Percentiles rank a stretch among this genome's conserved stretches.
Evolutionary conservation across 352 stramenopile genomes (phyloP).

Genomic region (Phytophthora aleatoria): DNA sequence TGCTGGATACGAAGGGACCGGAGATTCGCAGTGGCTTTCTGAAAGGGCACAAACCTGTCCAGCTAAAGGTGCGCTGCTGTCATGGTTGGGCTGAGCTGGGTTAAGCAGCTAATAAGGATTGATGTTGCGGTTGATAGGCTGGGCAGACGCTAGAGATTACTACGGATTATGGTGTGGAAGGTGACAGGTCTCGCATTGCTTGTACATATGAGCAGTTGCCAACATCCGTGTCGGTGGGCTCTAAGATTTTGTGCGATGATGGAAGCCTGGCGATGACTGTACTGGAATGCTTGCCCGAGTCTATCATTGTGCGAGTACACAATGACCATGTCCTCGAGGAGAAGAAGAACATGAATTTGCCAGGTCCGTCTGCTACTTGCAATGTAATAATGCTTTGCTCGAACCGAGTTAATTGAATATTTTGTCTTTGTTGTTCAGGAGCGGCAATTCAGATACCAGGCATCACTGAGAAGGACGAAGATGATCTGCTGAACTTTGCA

Average conservation of each 20-base stretch:
- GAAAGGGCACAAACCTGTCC: constrained; percentile 68
- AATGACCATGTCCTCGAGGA: constrained; percentile 93
- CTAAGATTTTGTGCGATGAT: constrained; percentile 96
- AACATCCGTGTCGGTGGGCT: constrained; percentile 90
- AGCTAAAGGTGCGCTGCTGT: constrained; percentile 50
- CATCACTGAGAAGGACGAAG: constrained; percentile 94
- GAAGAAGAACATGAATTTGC: constrained; percentile 98
- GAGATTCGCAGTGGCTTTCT: constrained; percentile 95
- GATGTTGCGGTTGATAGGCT: constrained; percentile 31
- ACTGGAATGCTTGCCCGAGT: constrained; percentile 71
- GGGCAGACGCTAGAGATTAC: constrained; percentile 88
- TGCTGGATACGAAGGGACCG: constrained; percentile 98
- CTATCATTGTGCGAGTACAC: constrained; percentile 76
- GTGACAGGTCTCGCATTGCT: constrained; percentile 81
- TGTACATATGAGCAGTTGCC: constrained; percentile 95
- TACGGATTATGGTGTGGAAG: constrained; percentile 89
- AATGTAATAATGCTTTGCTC: constrained; percentile 3
- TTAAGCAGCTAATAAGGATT: constrained; percentile 9
- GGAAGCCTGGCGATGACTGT: constrained; percentile 94
- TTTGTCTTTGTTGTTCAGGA: constrained; percentile 31
- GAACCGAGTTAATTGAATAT: constrained; percentile 3
- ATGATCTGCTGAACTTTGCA: constrained; percentile 96
- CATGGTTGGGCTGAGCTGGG: constrained; percentile 3
- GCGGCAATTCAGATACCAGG: constrained; percentile 90
- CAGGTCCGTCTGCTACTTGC: constrained; percentile 50